Percentiles rank a stretch among this genome's conserved stretches.
Conservation (phyloP, 2,329 filamentous ascomycete genomes). For the Ramularia collo-cygni region DNA sequence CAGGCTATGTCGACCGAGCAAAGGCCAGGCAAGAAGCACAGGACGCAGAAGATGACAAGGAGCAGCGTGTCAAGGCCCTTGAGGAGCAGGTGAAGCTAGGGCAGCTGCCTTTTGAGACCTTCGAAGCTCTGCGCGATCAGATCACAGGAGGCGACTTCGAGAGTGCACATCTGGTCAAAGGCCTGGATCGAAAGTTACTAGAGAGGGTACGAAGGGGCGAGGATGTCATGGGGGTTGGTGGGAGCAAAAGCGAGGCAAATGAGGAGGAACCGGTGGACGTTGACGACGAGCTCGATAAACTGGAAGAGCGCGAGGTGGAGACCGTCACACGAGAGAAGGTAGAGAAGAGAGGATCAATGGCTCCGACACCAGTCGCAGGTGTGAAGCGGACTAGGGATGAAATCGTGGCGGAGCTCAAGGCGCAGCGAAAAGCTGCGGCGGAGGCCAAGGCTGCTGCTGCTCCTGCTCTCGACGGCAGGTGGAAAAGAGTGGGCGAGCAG, state of each 20-base stretch:
- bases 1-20: slow-evolving; percentile 79
- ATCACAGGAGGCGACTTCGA: slow-evolving; percentile 74
- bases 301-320: slow-evolving; percentile 61
- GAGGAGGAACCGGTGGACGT: slow-evolving; percentile 25
- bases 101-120: slow-evolving; percentile 73
- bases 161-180: slow-evolving; percentile 85
- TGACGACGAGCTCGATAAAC: slow-evolving; percentile 44
- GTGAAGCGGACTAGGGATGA: slow-evolving; percentile 51
- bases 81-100: slow-evolving; percentile 77
- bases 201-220: slow-evolving; percentile 63
- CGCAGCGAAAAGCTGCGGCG: slow-evolving; percentile 43
- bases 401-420: slow-evolving; percentile 53
- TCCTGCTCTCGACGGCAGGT: slow-evolving; percentile 35
- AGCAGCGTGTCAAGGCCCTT: slow-evolving; percentile 64
- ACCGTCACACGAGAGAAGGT: slow-evolving; percentile 55
- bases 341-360: slow-evolving; percentile 47
- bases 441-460: slow-evolving; percentile 38
- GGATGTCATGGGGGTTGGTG: slow-evolving; percentile 39
- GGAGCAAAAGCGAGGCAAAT: slow-evolving; percentile 32
- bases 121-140: slow-evolving; percentile 65
- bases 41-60: slow-evolving; percentile 51
- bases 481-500: slow-evolving; percentile 37
- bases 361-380: slow-evolving; percentile 36
- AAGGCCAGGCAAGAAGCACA: slow-evolving; percentile 49
- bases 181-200: slow-evolving; percentile 76